Conservation (phyloP, 2,329 filamentous ascomycete species). For the Phialemoniopsis sp. region DNA sequence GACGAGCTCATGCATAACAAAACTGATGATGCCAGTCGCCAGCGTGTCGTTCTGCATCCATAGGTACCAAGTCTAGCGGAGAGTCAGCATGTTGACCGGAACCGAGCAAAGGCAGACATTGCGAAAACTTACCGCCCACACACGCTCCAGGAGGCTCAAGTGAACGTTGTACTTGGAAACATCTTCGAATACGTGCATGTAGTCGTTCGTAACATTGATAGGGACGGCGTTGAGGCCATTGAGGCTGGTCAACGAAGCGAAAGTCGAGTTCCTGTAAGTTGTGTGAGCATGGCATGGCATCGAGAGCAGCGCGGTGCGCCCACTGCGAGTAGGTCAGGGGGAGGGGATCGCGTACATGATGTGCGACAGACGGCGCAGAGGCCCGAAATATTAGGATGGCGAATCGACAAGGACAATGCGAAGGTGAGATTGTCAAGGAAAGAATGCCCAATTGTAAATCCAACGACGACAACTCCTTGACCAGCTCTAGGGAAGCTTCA, state of each 20-base stretch:
- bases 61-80: constrained; percentile 74
- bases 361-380: too few relatives aligned
- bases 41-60: constrained; percentile 98
- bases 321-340: too few relatives aligned
- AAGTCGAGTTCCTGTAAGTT: constrained; percentile 39
- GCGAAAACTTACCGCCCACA: constrained; percentile 71
- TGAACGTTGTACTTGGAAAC: constrained; percentile 73
- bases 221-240: too few relatives aligned
- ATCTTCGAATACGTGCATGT: constrained; percentile 57
- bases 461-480: constrained; percentile 4
- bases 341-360: too few relatives aligned
- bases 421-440: too few relatives aligned
- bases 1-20: constrained; percentile 86
- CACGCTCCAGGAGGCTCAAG: constrained; percentile 79
- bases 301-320: too few relatives aligned
- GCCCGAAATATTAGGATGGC: too few relatives aligned
- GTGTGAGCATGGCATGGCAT: too few relatives aligned
- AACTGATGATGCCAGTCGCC: constrained; percentile 96
- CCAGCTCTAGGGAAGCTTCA: constrained; percentile 8
- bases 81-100: constrained; percentile 8
- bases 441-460: too few relatives aligned
- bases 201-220: constrained; percentile 44
- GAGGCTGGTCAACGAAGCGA: constrained; percentile 17
- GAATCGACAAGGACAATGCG: too few relatives aligned
- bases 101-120: neutral